Conservation (phyloP, 352 stramenopile genomes). For the Phytophthora litchii region DNA sequence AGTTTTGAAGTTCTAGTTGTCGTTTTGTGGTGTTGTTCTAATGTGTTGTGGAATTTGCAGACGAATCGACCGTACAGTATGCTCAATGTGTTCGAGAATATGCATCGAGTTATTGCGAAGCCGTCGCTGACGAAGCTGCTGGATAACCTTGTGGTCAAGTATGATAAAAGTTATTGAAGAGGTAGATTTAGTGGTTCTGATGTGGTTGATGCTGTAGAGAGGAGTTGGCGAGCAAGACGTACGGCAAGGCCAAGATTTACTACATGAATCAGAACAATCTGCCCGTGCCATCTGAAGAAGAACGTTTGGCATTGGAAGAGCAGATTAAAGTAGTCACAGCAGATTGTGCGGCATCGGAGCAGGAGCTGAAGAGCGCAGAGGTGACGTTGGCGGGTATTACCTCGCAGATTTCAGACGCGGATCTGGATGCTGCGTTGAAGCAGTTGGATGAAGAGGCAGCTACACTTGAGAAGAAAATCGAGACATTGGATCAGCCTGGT, state of each 20-base stretch:
- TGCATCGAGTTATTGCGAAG: constrained; percentile 78
- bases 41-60: constrained; percentile 31
- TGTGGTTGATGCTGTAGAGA: constrained; percentile 40
- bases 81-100: constrained; percentile 87
- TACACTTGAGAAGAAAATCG: constrained; percentile 51
- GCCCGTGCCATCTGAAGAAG: constrained; percentile 54
- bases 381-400: constrained; percentile 50
- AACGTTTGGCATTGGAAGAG: constrained; percentile 49
- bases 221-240: constrained; percentile 73
- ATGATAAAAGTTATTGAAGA: constrained; percentile 9
- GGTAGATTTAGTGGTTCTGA: background rate
- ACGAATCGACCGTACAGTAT: constrained; percentile 85
- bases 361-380: constrained; percentile 65
- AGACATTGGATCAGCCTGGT: constrained; percentile 46
- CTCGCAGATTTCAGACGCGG: constrained; percentile 68
- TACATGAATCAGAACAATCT: constrained; percentile 82
- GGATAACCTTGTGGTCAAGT: constrained; percentile 73
- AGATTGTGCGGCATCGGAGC: constrained; percentile 54
- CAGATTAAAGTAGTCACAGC: constrained; percentile 56
- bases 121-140: constrained; percentile 76
- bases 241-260: constrained; percentile 86
- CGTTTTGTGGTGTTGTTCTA: constrained; percentile 4
- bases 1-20: too few species aligned
- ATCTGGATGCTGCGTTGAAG: constrained; percentile 57
- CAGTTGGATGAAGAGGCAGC: constrained; percentile 49